These are phyloP conservation scores for Cercospora canescens DNA, from an alignment of 2,329 filamentous ascomycete genomes.

Conservation along the genomic window DNA sequence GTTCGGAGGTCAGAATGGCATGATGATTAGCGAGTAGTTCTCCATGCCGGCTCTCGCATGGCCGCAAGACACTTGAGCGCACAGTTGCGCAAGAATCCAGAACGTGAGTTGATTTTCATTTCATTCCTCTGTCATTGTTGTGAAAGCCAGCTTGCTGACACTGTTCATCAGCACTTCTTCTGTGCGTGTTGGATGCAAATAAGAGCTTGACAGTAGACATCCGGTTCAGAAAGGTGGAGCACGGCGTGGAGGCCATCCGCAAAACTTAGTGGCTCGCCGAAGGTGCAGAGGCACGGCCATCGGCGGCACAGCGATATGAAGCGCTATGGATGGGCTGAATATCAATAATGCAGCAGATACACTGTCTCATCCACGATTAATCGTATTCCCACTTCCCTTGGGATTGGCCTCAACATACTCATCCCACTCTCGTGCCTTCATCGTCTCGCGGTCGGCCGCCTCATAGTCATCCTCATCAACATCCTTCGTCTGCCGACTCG, in stretches of 20 bases:
- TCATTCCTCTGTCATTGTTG: too few relatives aligned
- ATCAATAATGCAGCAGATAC: background rate
- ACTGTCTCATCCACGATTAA: constrained; percentile 66
- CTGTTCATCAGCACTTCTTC: background rate
- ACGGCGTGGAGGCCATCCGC: background rate
- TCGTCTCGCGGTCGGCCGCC: constrained; percentile 83
- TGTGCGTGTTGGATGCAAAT: background rate
- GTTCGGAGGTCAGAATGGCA: background rate
- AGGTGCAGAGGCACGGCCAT: background rate
- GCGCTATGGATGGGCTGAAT: background rate
- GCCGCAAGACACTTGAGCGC: background rate
- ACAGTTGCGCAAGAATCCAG: background rate
- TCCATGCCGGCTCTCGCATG: background rate
- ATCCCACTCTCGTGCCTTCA: constrained; percentile 94
- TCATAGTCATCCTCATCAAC: constrained; percentile 88
- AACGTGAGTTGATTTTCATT: background rate
- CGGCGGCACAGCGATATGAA: background rate
- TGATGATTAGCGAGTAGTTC: background rate
- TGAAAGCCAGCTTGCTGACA: background rate
- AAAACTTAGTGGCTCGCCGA: background rate
- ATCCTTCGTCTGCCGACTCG: constrained; percentile 66
- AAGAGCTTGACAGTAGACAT: background rate
- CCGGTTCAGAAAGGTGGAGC: background rate
- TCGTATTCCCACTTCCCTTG: constrained; percentile 77
- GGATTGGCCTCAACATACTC: constrained; percentile 90